Evolutionary conservation across 352 stramenopile species (phyloP).

Genomic region (Pythium rishiriense): DNA sequence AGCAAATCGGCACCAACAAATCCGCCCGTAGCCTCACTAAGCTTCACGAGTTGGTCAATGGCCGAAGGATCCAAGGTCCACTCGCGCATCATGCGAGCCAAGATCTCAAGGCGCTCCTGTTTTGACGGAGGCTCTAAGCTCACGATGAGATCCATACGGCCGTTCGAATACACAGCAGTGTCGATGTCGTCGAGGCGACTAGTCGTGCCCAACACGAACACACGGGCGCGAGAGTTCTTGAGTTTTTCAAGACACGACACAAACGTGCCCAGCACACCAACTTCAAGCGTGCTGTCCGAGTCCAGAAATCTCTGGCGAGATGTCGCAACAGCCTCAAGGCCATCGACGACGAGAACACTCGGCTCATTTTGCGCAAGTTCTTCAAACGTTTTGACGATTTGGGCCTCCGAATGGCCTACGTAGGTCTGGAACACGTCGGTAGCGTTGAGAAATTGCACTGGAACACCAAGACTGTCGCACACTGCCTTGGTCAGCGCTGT

Average conservation of each 20-base stretch:
- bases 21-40: slow-evolving; percentile 95
- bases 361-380: slow-evolving; percentile 41
- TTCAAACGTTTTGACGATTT: slow-evolving; percentile 69
- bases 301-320: slow-evolving; percentile 57
- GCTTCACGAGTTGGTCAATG: slow-evolving; percentile 79
- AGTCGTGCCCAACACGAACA: slow-evolving; percentile 80
- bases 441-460: slow-evolving; percentile 62
- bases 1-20: slow-evolving; percentile 91
- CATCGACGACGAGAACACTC: slow-evolving; percentile 87
- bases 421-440: slow-evolving; percentile 95
- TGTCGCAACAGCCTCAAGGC: slow-evolving; percentile 87
- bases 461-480: slow-evolving; percentile 36
- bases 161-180: slow-evolving; percentile 92
- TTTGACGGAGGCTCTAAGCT: slow-evolving; percentile 94
- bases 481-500: slow-evolving; percentile 52
- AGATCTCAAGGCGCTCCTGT: slow-evolving; percentile 89
- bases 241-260: slow-evolving; percentile 84
- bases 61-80: slow-evolving; percentile 57
- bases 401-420: slow-evolving; percentile 88
- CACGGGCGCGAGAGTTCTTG: slow-evolving; percentile 33
- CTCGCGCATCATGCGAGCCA: slow-evolving; percentile 88
- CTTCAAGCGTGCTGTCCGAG: slow-evolving; percentile 63
- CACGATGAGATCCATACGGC: slow-evolving; percentile 95
- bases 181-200: slow-evolving; percentile 87
- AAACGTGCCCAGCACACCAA: slow-evolving; percentile 82